These are phyloP conservation scores for Naganishia antarctica DNA, from an alignment of 768 basidiomycete genomes.

Conservation along the genomic window DNA sequence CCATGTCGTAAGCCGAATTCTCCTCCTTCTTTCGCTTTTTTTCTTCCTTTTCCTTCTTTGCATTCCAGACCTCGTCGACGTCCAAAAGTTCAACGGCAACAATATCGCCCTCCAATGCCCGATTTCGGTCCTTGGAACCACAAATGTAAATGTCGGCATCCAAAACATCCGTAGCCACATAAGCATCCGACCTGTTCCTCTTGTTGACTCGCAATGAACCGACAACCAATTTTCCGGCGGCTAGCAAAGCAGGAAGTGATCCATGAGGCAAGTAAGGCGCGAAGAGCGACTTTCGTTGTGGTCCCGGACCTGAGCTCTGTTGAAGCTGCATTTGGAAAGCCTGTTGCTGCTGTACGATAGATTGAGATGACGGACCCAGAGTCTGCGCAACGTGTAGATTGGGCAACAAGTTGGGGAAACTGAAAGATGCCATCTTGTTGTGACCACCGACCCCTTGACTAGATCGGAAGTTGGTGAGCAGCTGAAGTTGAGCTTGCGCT, in stretches of 20 bases:
- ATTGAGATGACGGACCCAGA: constrained; percentile 75
- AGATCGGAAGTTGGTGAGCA: constrained; percentile 92
- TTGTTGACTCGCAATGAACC: constrained; percentile 97
- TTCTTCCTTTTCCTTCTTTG: constrained; percentile 99
- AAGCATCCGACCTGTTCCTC: constrained; percentile 95
- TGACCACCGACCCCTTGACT: constrained; percentile 70
- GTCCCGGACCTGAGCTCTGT: constrained; percentile 75
- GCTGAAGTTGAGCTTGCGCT: constrained; percentile 93
- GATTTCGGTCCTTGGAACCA: constrained; percentile 96
- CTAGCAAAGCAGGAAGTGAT: constrained; percentile 88
- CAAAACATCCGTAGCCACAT: constrained; percentile 94
- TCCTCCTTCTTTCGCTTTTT: constrained; percentile 99
- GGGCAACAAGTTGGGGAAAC: constrained; percentile 95
- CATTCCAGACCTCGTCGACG: constrained; percentile 88
- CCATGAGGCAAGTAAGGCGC: constrained; percentile 98
- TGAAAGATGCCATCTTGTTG: constrained; percentile 94
- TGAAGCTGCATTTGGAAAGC: constrained; percentile 87
- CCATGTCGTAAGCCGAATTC: constrained; percentile 84
- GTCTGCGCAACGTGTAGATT: constrained; percentile 96
- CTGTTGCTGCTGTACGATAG: constrained; percentile 85
- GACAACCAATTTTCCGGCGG: constrained; percentile 94
- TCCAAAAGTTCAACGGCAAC: constrained; percentile 94
- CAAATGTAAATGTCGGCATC: constrained; percentile 99
- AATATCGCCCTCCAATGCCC: constrained; percentile 95
- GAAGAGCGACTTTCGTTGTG: constrained; percentile 95